Percentiles rank a stretch among this genome's conserved stretches.
Conservation (phyloP, 23 red algal genomes). For the Agarophyton chilense region DNA sequence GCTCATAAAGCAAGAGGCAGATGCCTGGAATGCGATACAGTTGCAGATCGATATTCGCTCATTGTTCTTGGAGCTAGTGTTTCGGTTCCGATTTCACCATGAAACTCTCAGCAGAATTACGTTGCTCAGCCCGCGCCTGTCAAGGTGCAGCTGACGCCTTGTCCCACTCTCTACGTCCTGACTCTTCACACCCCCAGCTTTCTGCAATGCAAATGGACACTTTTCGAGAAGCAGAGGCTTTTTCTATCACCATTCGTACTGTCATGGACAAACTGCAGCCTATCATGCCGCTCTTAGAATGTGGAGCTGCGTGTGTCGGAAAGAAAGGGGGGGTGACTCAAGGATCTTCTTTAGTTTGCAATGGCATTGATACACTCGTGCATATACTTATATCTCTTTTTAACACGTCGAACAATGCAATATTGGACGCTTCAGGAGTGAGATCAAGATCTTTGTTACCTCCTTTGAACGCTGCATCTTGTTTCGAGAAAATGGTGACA, state of each 20-base stretch:
- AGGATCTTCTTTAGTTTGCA: slow-evolving; percentile 19
- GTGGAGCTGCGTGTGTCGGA: slow-evolving; percentile 41
- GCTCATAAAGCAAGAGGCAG: neutral
- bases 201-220: slow-evolving; percentile 31
- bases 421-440: slow-evolving; percentile 29
- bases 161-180: slow-evolving; percentile 41
- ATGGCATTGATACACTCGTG: slow-evolving; percentile 83
- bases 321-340: slow-evolving; percentile 1
- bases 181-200: neutral
- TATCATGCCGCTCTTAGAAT: slow-evolving; percentile 12
- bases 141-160: slow-evolving; percentile 48
- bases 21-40: neutral
- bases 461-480: slow-evolving; percentile 31
- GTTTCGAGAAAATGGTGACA: slow-evolving; percentile 64
- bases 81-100: neutral
- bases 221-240: slow-evolving; percentile 66
- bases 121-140: slow-evolving; percentile 38
- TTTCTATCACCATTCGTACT: slow-evolving; percentile 51
- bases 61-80: too few relatives aligned
- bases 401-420: slow-evolving; percentile 40
- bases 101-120: neutral
- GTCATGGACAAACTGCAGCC: slow-evolving; percentile 50
- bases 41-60: neutral
- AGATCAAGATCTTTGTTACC: slow-evolving; percentile 32
- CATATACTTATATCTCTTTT: slow-evolving; percentile 72